A percentile compares a stretch with the other conserved stretches of the same genome.
Conservation (phyloP, 768 basidiomycete genomes). For the Phlegmacium glaucopus region DNA sequence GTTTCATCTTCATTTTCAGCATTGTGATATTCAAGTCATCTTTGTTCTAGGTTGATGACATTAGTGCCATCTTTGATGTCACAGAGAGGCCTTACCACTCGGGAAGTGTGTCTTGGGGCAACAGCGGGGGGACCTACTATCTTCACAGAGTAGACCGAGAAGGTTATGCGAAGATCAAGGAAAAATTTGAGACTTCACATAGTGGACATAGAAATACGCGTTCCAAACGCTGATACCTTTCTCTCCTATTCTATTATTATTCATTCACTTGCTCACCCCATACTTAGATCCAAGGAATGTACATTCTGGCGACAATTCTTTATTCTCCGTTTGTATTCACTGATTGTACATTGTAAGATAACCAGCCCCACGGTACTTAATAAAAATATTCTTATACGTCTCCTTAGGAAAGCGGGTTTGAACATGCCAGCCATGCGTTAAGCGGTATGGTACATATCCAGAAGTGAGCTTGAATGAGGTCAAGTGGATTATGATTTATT, state of each 20-base stretch:
- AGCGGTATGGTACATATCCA: not conserved
- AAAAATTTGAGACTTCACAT: constrained; percentile 52
- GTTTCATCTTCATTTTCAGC: constrained; percentile 19
- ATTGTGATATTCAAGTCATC: constrained; percentile 2
- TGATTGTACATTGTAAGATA: not conserved
- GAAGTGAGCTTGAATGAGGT: not conserved
- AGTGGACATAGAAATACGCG: constrained; percentile 28
- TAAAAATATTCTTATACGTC: not conserved
- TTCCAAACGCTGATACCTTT: constrained; percentile 21
- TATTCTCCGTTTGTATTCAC: not conserved
- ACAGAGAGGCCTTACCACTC: constrained; percentile 63
- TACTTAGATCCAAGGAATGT: not conserved
- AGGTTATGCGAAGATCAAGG: constrained; percentile 59
- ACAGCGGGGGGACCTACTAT: constrained; percentile 66
- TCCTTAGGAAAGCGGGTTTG: not conserved
- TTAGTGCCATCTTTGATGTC: constrained; percentile 80
- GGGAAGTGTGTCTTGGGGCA: constrained; percentile 82
- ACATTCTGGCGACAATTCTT: too few relatives aligned
- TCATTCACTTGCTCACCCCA: not conserved
- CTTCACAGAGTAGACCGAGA: constrained; percentile 74
- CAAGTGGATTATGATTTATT: constrained; percentile 3
- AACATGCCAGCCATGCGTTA: not conserved
- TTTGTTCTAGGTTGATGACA: constrained; percentile 60
- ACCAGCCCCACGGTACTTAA: too few relatives aligned
- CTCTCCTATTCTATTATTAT: constrained; percentile 2